Conservation (phyloP, 2,329 filamentous ascomycete genomes). For the Ceratocystis cubensis region DNA sequence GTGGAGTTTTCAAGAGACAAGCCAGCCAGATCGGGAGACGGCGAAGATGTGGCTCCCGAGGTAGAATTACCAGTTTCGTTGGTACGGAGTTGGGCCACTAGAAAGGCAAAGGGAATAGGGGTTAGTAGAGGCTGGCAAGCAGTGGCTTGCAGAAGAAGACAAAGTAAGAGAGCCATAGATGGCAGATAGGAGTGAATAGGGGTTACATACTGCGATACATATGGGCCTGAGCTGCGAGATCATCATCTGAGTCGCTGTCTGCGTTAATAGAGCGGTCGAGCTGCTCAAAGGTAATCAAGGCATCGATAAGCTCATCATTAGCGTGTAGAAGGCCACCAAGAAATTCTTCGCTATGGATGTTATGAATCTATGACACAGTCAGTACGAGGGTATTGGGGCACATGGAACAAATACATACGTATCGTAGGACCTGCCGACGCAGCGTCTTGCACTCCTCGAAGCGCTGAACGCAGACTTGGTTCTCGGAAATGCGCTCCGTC, state of each 20-base stretch:
- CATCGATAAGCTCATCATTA: slow-evolving; percentile 89
- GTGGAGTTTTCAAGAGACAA: slow-evolving; percentile 27
- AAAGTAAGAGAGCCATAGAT: slow-evolving; percentile 16
- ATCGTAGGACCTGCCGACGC: slow-evolving; percentile 71
- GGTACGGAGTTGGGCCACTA: slow-evolving; percentile 41
- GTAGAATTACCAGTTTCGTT: slow-evolving; percentile 35
- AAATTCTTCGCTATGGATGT: slow-evolving; percentile 82
- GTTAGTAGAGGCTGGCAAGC: slow-evolving; percentile 24
- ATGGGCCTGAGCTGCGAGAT: slow-evolving; percentile 53
- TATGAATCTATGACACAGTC: slow-evolving; percentile 52
- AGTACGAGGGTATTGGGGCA: background rate
- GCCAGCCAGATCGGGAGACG: slow-evolving; percentile 34
- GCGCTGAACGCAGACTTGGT: slow-evolving; percentile 56
- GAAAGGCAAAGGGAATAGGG: background rate
- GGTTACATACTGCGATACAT: slow-evolving; percentile 44
- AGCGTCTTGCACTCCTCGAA: slow-evolving; percentile 83
- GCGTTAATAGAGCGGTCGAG: slow-evolving; percentile 75
- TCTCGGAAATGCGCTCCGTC: slow-evolving; percentile 73
- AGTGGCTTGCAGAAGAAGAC: slow-evolving; percentile 5
- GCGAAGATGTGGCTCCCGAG: slow-evolving; percentile 32
- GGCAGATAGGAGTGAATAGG: slow-evolving; percentile 7
- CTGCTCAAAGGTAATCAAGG: slow-evolving; percentile 88
- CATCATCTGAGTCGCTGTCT: slow-evolving; percentile 59
- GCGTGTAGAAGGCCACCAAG: slow-evolving; percentile 82
- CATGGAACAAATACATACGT: slow-evolving; percentile 38